Conservation (phyloP, 192 early-diverging fungal genomes). For the Entomortierella parvispora region DNA sequence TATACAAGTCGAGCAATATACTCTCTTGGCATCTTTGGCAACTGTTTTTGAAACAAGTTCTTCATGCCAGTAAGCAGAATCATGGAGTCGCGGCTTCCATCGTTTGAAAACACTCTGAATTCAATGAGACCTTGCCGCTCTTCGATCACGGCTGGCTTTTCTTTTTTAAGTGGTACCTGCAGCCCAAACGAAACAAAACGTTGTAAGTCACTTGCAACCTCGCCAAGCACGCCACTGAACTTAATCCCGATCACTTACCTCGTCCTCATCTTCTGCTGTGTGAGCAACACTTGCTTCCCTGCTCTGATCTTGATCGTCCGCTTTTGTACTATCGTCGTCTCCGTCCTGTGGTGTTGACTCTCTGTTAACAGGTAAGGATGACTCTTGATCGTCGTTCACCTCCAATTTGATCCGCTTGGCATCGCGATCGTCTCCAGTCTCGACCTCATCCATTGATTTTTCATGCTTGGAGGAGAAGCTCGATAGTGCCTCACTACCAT, state of each 20-base stretch:
- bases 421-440: conserved; percentile 7
- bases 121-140: conserved; percentile 73
- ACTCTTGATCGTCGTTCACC: conserved; percentile 33
- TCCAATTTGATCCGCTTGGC: conserved; percentile 47
- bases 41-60: conserved; percentile 95
- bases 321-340: conserved; percentile 11
- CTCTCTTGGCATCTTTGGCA: conserved; percentile 99
- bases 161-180: conserved; percentile 53
- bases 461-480: conserved; percentile 7
- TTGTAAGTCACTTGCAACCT: no score
- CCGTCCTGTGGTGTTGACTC: conserved; percentile 6
- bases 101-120: conserved; percentile 84
- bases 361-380: conserved; percentile 5
- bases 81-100: conserved; percentile 82
- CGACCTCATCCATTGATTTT: conserved; percentile 14
- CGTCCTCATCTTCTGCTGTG: conserved; percentile 49
- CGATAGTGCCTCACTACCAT: no score
- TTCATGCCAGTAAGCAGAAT: conserved; percentile 92
- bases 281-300: conserved; percentile 38
- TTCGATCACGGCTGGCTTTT: conserved; percentile 72
- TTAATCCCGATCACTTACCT: no score
- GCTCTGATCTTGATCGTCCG: conserved; percentile 26
- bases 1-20: conserved; percentile 98
- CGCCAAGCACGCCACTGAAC: no score
- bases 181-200: neutral